Evolutionary conservation across 164 flowering plant species (phyloP).

Genomic region (Liriodendron chinense): DNA sequence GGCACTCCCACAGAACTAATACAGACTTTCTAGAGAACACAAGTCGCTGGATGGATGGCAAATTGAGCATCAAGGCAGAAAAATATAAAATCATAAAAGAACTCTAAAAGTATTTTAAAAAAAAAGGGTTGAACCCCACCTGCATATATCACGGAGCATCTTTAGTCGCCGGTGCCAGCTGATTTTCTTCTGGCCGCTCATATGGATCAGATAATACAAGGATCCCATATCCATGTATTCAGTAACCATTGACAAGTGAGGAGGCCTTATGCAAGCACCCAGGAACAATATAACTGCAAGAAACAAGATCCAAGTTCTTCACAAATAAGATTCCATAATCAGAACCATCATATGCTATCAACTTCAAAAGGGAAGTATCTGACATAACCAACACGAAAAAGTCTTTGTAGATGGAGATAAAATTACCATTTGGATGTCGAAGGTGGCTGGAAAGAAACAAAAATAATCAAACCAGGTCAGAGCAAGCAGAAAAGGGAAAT

Average conservation of each 20-base stretch:
- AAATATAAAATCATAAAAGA: not conserved
- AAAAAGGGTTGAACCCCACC: slow-evolving; percentile 40
- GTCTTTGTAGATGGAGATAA: slow-evolving; percentile 3
- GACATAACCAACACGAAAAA: not conserved
- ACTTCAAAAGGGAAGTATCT: not conserved
- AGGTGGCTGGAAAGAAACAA: slow-evolving; percentile 63
- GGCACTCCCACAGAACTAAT: not conserved
- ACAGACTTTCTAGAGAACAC: too few relatives aligned
- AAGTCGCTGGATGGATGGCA: not conserved
- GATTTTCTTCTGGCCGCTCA: slow-evolving; percentile 85
- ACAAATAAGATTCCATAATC: not conserved
- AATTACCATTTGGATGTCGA: slow-evolving; percentile 95
- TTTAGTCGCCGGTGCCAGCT: slow-evolving; percentile 83
- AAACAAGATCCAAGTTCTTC: not conserved
- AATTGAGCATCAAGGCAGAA: not conserved
- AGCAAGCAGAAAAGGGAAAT: slow-evolving; percentile 6
- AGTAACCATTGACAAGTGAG: slow-evolving; percentile 89
- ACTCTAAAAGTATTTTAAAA: not conserved
- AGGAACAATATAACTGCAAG: slow-evolving; percentile 89
- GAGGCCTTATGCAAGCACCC: slow-evolving; percentile 96
- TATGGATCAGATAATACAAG: slow-evolving; percentile 75
- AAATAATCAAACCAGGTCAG: slow-evolving; percentile 21
- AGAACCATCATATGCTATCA: not conserved
- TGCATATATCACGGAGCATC: slow-evolving; percentile 96
- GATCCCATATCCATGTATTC: slow-evolving; percentile 99